Percentiles rank a stretch among this genome's conserved stretches.
phyloP scores from a whole-genome alignment of 345 rosid species.

The Capsella bursapastoris region DNA sequence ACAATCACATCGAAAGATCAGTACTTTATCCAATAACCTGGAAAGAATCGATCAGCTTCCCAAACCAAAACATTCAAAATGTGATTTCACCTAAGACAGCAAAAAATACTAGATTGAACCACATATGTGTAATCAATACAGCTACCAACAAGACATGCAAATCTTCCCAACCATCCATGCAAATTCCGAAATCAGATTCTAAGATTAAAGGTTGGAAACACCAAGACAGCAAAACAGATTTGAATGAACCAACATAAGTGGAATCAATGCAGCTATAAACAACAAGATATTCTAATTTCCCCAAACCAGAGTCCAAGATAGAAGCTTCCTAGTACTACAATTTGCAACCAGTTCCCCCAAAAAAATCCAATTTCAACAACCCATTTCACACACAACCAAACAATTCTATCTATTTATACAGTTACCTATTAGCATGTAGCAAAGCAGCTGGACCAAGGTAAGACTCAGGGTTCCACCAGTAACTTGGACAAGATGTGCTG shows the following conservation, averaged over 20 bases:
- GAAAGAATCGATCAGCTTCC: slow-evolving; percentile 8
- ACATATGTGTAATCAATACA: background rate
- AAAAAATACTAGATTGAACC: background rate
- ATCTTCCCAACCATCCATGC: background rate
- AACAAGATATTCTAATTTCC: background rate
- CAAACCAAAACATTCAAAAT: slow-evolving; percentile 7
- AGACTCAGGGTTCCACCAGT: slow-evolving; percentile 99
- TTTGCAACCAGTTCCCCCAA: background rate
- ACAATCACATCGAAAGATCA: slow-evolving; percentile 24
- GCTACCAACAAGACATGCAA: background rate
- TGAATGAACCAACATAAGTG: background rate
- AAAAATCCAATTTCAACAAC: no score
- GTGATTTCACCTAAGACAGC: background rate
- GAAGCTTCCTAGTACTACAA: background rate
- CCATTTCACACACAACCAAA: background rate
- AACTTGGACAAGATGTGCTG: slow-evolving; percentile 96
- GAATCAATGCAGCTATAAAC: slow-evolving; percentile 2
- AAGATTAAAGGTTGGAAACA: background rate
- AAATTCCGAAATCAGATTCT: background rate
- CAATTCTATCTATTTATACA: background rate
- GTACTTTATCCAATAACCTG: background rate
- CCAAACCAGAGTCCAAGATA: background rate
- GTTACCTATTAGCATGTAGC: slow-evolving; percentile 92
- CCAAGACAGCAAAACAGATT: background rate
- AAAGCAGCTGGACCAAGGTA: slow-evolving; percentile 96